Evolutionary conservation across 345 rosid species (phyloP).

Genomic region (Eucalyptus regnans): DNA sequence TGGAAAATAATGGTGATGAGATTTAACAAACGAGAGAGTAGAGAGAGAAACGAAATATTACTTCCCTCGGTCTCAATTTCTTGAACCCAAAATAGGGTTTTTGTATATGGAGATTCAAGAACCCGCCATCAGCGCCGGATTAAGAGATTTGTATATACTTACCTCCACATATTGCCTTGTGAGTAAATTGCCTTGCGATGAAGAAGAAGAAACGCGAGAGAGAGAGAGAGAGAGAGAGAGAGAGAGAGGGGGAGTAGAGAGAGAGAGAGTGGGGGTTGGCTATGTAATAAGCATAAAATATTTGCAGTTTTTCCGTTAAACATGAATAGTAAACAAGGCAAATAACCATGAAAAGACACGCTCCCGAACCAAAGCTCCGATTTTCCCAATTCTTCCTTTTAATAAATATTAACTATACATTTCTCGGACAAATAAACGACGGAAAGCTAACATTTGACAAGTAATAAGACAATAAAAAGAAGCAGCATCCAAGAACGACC

Average conservation of each 20-base stretch:
- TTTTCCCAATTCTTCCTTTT: neutral
- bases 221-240: neutral
- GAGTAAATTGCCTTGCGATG: neutral
- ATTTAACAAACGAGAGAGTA: neutral
- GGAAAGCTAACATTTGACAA: neutral
- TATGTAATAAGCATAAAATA: neutral
- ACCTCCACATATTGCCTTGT: neutral
- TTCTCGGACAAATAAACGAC: neutral
- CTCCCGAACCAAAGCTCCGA: constrained; percentile 3
- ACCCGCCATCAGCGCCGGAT: neutral
- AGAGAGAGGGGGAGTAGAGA: accelerated
- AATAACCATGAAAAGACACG: constrained; percentile 31
- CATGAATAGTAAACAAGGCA: constrained; percentile 3
- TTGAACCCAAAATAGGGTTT: neutral
- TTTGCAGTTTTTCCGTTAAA: constrained; percentile 2
- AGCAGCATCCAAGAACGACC: neutral
- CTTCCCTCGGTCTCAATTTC: neutral
- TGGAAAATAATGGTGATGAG: neutral
- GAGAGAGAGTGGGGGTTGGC: neutral
- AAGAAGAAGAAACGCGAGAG: neutral
- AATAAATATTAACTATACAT: neutral
- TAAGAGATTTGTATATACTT: neutral
- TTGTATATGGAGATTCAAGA: neutral
- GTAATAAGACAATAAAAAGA: neutral
- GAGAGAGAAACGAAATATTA: neutral